Evolutionary conservation across 116 monocot species (phyloP).

Genomic region (Dioscorea cayenensis): DNA sequence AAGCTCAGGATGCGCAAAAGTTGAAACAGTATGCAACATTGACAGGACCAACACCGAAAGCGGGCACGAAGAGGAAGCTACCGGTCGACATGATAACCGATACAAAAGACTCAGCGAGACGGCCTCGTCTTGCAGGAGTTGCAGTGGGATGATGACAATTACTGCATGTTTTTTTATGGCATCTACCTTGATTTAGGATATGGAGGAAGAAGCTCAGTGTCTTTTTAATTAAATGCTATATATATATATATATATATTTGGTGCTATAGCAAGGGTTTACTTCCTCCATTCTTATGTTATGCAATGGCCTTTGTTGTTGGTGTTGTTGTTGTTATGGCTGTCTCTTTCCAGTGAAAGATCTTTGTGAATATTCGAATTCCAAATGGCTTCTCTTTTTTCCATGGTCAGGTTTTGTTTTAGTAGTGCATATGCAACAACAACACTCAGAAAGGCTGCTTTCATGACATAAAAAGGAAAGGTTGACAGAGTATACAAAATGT

Average conservation of each 20-base stretch:
- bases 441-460: no score
- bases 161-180: no score
- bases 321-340: not conserved
- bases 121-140: slow-evolving; percentile 34
- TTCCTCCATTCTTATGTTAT: not conserved
- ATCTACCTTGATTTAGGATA: not conserved
- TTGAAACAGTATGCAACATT: slow-evolving; percentile 29
- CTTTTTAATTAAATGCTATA: no score
- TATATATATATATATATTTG: no score
- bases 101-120: slow-evolving; percentile 19
- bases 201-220: no score
- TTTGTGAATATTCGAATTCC: not conserved
- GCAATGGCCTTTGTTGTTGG: not conserved
- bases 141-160: slow-evolving; percentile 23
- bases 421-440: no score
- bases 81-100: slow-evolving; percentile 26
- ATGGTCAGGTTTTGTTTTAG: no score
- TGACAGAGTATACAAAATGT: no score
- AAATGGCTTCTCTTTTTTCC: no score
- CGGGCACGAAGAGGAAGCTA: slow-evolving; percentile 43
- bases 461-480: no score
- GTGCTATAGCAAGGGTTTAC: no score
- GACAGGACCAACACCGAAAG: slow-evolving; percentile 3
- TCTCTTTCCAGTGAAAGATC: not conserved
- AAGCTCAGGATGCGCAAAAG: slow-evolving; percentile 29